These are phyloP conservation scores for Colletotrichum nymphaeae DNA, from an alignment of 2,329 filamentous ascomycete species.

Conservation along the genomic window DNA sequence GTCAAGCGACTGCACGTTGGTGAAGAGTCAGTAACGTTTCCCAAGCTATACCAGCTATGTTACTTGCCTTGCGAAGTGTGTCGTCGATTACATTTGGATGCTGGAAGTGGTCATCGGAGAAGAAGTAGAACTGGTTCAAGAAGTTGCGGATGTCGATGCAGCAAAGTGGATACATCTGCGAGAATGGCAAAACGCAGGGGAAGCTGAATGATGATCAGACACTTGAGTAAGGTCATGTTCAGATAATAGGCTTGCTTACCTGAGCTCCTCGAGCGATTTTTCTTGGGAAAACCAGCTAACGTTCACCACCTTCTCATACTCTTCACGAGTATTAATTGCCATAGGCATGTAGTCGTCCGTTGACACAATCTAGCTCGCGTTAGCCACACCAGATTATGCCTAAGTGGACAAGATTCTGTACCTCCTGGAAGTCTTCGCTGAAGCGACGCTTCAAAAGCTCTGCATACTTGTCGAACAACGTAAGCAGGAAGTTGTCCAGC, in stretches of 20 bases:
- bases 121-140: slow-evolving; percentile 97
- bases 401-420: slow-evolving; percentile 46
- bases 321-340: slow-evolving; percentile 89
- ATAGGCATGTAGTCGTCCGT: slow-evolving; percentile 99
- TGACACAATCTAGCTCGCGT: slow-evolving; percentile 69
- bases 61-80: slow-evolving; percentile 78
- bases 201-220: slow-evolving; percentile 67
- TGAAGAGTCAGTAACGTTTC: neutral
- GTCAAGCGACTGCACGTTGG: slow-evolving; percentile 77
- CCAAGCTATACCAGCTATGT: neutral
- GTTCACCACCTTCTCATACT: slow-evolving; percentile 95
- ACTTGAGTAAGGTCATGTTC: neutral
- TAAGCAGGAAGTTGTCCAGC: slow-evolving; percentile 87
- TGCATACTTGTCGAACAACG: slow-evolving; percentile 92
- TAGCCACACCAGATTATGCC: slow-evolving; percentile 32
- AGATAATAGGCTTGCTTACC: slow-evolving; percentile 56
- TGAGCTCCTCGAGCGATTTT: slow-evolving; percentile 78
- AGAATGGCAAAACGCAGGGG: slow-evolving; percentile 96
- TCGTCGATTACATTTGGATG: slow-evolving; percentile 91
- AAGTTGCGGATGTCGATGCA: slow-evolving; percentile 99
- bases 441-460: slow-evolving; percentile 91
- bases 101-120: slow-evolving; percentile 95
- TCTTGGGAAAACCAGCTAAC: slow-evolving; percentile 97
- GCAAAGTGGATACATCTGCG: slow-evolving; percentile 98
- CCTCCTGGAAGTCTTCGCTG: slow-evolving; percentile 95